Evolutionary conservation across 2,329 filamentous ascomycete species (phyloP).

Genomic region (Trichoderma pleuroti): DNA sequence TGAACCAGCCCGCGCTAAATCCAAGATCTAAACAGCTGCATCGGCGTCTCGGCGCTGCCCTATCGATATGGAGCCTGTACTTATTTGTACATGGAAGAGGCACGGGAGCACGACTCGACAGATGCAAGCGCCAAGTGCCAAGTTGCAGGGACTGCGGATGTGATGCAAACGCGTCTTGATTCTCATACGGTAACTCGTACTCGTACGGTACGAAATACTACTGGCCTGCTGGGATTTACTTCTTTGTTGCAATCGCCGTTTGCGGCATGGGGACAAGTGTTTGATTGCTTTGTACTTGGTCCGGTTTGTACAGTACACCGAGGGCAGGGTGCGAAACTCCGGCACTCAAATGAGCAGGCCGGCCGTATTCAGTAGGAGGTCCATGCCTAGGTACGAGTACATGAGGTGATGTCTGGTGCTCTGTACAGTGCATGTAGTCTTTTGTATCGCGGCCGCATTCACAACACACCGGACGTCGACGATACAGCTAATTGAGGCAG

Average conservation of each 20-base stretch:
- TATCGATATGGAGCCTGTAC: background rate
- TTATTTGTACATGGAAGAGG: background rate
- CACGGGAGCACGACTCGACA: background rate
- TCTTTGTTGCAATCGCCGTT: background rate
- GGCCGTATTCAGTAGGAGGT: background rate
- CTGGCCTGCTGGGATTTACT: background rate
- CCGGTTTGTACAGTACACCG: background rate
- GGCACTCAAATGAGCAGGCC: background rate
- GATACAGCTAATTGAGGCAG: background rate
- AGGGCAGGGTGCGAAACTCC: background rate
- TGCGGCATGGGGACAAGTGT: background rate
- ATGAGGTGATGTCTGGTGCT: background rate
- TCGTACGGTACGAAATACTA: background rate
- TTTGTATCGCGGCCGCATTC: background rate
- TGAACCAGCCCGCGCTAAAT: background rate
- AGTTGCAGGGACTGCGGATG: background rate
- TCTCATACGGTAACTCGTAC: background rate
- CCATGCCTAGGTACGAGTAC: background rate
- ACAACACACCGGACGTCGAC: background rate
- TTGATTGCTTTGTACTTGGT: background rate
- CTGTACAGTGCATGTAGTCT: background rate
- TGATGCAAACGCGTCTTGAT: background rate
- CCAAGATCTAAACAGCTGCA: background rate
- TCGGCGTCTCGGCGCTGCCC: background rate
- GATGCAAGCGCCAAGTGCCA: background rate